Conservation (phyloP, 2,329 filamentous ascomycete species). For the Alternaria arborescens region DNA sequence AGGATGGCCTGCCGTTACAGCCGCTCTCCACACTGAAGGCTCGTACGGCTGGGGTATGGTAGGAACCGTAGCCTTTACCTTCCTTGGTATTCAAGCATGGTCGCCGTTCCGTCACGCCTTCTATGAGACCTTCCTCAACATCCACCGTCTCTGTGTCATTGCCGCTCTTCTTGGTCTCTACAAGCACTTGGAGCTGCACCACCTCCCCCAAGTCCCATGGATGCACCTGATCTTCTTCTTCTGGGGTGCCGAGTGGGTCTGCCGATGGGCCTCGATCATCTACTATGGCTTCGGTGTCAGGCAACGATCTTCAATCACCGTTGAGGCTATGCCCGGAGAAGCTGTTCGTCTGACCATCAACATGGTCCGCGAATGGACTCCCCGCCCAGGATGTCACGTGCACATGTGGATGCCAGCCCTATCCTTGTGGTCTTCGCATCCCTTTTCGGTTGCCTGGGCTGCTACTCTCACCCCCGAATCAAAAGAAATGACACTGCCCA, state of each 20-base stretch:
- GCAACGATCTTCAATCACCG: constrained; percentile 61
- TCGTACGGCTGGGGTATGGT: constrained; percentile 74
- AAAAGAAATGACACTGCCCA: constrained; percentile 47
- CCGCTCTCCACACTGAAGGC: constrained; percentile 63
- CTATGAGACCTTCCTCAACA: constrained; percentile 93
- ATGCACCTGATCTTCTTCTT: constrained; percentile 77
- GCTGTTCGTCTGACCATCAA: constrained; percentile 69
- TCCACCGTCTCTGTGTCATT: constrained; percentile 80
- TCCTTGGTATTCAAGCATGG: constrained; percentile 74
- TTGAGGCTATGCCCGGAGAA: constrained; percentile 68
- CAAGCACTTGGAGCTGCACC: constrained; percentile 76
- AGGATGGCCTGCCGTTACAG: constrained; percentile 67
- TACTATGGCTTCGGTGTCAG: constrained; percentile 64
- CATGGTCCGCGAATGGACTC: constrained; percentile 62
- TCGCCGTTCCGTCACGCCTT: constrained; percentile 91
- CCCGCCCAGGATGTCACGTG: constrained; percentile 66
- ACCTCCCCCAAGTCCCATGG: constrained; percentile 75
- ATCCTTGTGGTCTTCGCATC: constrained; percentile 55
- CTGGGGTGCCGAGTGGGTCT: constrained; percentile 74
- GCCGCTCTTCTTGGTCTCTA: constrained; percentile 75
- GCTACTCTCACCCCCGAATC: constrained; percentile 43
- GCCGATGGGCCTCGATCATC: constrained; percentile 59
- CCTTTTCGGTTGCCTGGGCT: constrained; percentile 61
- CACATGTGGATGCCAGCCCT: constrained; percentile 66
- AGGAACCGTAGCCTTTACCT: constrained; percentile 66